A percentile compares a stretch with the other conserved stretches of the same genome.
Conservation (phyloP, 176 grass and related monocot species). For the Carex kokanica region DNA sequence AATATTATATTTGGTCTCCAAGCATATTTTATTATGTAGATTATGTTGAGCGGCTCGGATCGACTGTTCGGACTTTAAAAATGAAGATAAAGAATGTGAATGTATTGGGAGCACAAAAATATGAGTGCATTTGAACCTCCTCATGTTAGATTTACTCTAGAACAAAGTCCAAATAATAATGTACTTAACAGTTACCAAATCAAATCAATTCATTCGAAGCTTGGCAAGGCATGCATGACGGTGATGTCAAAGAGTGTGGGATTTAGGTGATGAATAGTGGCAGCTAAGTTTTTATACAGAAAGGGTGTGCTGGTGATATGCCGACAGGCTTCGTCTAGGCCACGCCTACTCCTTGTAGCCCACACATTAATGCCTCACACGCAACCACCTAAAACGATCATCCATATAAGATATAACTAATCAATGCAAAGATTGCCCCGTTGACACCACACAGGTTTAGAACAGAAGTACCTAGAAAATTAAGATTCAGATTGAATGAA, state of each 20-base stretch:
- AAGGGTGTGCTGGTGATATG: background rate
- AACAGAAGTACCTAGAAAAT: no score
- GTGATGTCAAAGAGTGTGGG: background rate
- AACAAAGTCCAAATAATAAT: background rate
- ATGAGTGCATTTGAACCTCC: no score
- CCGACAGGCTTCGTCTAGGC: slow-evolving; percentile 20
- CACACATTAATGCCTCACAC: slow-evolving; percentile 7
- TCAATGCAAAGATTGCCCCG: no score
- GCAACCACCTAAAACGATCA: background rate
- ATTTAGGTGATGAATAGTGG: background rate
- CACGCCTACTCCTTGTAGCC: background rate
- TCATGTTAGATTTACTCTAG: background rate
- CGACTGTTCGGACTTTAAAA: no score
- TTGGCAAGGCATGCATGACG: background rate
- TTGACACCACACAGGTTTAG: no score
- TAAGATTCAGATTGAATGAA: no score
- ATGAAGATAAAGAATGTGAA: no score
- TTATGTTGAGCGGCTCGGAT: no score
- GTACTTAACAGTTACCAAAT: background rate
- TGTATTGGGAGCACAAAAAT: no score
- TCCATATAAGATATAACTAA: no score
- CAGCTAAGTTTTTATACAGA: background rate
- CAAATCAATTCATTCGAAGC: background rate
- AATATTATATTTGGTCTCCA: no score
- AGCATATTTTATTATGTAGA: no score